Base-by-base conservation (phyloP, 2,329 filamentous ascomycete genomes). In the Hypoxylon sp. region DNA sequence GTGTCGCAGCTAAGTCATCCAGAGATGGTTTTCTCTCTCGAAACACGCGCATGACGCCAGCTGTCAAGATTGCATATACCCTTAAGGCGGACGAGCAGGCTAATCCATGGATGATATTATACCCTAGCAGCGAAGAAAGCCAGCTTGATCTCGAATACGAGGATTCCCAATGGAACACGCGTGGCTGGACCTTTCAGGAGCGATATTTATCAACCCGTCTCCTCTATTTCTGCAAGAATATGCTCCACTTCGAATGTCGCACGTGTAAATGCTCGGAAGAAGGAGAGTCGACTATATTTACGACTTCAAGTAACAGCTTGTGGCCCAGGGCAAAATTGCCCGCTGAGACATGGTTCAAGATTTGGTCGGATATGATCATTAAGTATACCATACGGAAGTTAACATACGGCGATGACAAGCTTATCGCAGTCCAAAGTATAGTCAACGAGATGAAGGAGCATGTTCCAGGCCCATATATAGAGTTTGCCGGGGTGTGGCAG, bases 391-490 rank as follows among this genome's bases (percentile, higher is more conserved):
- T 8, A 7, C 39, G 39, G n/a, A 42, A 42, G 17, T 19, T 42
- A 10, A 42, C 39, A 7, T 42, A 42, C n/a, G 39, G n/a, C 7
- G 39, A 19, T n/a, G 39, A 42, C 11, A 42, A 42, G 39, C 39
- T 42, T 10, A 42, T 42, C 10, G 39, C 39, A 6, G 39, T 42
- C n/a, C 39, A 42, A 19, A 42, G 39, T 19, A 19, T 42, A 42
- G 39, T 19, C n/a, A 42, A 42, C 39, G 39, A 42, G 39, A 42
- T 42, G 39, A 42, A 42, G 39, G 39, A 42, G 7, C 39, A 42
- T 19, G 39, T 42, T 2, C 39, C 39, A 19, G 39, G n/a, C 1
- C 39, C 39, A 19, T 42, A 42, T n/a, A 42, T 42, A 42, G 39
- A 42, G 3, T 42, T 42, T 8, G 39, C 39, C 3, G 39, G 39